Evolutionary conservation across 2,329 filamentous ascomycete genomes (phyloP).

Genomic region (Teratosphaeria gauchensis): DNA sequence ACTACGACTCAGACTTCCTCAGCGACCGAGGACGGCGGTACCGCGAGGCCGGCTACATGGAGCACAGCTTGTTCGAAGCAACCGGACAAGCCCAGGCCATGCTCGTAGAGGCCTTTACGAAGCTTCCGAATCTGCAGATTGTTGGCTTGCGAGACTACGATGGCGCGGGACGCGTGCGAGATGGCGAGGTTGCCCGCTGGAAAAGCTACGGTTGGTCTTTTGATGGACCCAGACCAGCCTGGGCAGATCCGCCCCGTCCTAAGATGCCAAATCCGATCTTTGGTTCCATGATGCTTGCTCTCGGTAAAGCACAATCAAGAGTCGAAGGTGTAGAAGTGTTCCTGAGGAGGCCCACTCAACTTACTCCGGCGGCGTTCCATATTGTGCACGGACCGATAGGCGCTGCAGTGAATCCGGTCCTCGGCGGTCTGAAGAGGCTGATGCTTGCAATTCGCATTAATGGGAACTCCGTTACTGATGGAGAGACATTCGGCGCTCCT

Average conservation of each 20-base stretch:
- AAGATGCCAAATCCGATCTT: constrained; percentile 6
- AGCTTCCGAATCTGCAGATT: constrained; percentile 45
- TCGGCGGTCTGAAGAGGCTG: constrained; percentile 10
- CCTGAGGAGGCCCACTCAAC: constrained; percentile 8
- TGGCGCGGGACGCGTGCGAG: constrained; percentile 40
- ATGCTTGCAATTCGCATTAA: constrained; percentile 7
- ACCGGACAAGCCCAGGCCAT: constrained; percentile 44
- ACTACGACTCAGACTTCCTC: background rate
- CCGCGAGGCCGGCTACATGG: constrained; percentile 6
- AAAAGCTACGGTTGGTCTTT: constrained; percentile 42
- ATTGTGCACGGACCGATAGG: constrained; percentile 2
- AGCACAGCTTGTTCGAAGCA: constrained; percentile 16
- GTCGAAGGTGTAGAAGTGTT: constrained; percentile 17
- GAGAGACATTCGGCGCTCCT: background rate
- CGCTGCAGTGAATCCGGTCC: constrained; percentile 5
- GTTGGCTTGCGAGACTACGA: constrained; percentile 53
- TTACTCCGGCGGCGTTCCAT: constrained; percentile 7
- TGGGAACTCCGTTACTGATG: background rate
- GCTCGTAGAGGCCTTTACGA: constrained; percentile 47
- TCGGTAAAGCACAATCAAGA: constrained; percentile 9
- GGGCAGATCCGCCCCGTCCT: background rate
- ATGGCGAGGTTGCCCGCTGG: constrained; percentile 38
- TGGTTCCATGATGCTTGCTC: constrained; percentile 13
- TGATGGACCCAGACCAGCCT: background rate
- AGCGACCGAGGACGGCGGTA: constrained; percentile 2